Evolutionary conservation across 2,329 filamentous ascomycete species (phyloP).

Genomic region (Cladosporium sp.): DNA sequence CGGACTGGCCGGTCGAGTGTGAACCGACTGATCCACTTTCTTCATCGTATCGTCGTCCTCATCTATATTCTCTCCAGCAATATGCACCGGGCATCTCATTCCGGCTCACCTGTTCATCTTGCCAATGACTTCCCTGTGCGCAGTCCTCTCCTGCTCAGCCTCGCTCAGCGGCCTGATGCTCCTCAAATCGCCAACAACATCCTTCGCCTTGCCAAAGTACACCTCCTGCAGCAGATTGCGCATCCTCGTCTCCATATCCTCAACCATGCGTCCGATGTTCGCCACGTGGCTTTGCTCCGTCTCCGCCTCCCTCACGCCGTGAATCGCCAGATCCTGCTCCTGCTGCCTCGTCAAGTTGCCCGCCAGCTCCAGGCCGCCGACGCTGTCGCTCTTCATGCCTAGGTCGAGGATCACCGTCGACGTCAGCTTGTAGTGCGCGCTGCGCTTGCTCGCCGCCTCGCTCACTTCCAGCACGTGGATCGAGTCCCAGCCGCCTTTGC

Average conservation of each 20-base stretch:
- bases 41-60: slow-evolving; percentile 7
- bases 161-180: slow-evolving; percentile 85
- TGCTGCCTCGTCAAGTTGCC: slow-evolving; percentile 98
- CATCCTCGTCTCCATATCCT: slow-evolving; percentile 99
- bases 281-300: slow-evolving; percentile 91
- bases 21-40: background rate
- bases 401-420: slow-evolving; percentile 94
- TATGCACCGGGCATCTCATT: background rate
- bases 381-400: slow-evolving; percentile 63
- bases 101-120: slow-evolving; percentile 41
- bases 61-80: slow-evolving; percentile 1
- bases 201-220: slow-evolving; percentile 99
- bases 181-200: slow-evolving; percentile 92
- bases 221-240: slow-evolving; percentile 96
- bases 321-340: slow-evolving; percentile 82
- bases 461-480: slow-evolving; percentile 98
- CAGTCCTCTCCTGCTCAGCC: slow-evolving; percentile 76
- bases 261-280: slow-evolving; percentile 90
- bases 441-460: slow-evolving; percentile 72
- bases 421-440: slow-evolving; percentile 95
- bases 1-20: background rate
- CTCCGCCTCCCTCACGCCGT: slow-evolving; percentile 50
- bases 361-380: slow-evolving; percentile 87
- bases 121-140: slow-evolving; percentile 84
- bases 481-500: slow-evolving; percentile 76